Evolutionary conservation across 441 rosid genomes (phyloP).

Genomic region (Mallotus japonicus): DNA sequence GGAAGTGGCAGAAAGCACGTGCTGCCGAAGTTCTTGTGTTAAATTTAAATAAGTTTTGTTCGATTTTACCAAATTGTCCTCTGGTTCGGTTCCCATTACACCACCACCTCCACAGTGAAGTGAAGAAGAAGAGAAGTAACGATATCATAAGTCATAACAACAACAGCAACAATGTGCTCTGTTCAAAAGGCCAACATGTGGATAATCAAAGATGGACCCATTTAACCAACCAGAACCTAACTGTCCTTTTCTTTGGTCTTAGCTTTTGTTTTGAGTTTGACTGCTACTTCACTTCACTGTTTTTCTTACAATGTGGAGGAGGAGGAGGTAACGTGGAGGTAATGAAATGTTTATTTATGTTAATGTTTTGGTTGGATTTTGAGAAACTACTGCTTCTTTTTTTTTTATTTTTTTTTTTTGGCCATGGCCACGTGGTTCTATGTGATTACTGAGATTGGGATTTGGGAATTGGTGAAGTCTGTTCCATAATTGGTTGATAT

Average conservation of each 20-base stretch:
- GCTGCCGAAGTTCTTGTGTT: slow-evolving; percentile 27
- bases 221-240: too few species aligned
- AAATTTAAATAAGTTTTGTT: not conserved
- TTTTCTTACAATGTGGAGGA: too few species aligned
- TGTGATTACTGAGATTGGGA: not conserved
- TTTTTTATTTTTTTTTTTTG: not conserved
- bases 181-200: too few species aligned
- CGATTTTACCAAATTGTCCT: slow-evolving; percentile 10
- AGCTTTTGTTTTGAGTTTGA: too few species aligned
- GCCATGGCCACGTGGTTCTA: not conserved
- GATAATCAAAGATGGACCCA: not conserved
- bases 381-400: not conserved
- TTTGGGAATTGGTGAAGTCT: slow-evolving; percentile 9
- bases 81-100: not conserved
- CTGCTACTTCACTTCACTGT: too few species aligned
- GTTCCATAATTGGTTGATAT: too few species aligned
- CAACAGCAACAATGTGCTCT: too few species aligned
- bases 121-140: not conserved
- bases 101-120: too few species aligned
- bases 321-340: not conserved
- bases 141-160: too few species aligned
- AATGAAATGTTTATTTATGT: not conserved
- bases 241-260: not conserved
- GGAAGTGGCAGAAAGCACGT: slow-evolving; percentile 34
- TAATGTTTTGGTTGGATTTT: not conserved